Conservation (phyloP, 108 stramenopile genomes). For the Mediolabrus comicus region DNA sequence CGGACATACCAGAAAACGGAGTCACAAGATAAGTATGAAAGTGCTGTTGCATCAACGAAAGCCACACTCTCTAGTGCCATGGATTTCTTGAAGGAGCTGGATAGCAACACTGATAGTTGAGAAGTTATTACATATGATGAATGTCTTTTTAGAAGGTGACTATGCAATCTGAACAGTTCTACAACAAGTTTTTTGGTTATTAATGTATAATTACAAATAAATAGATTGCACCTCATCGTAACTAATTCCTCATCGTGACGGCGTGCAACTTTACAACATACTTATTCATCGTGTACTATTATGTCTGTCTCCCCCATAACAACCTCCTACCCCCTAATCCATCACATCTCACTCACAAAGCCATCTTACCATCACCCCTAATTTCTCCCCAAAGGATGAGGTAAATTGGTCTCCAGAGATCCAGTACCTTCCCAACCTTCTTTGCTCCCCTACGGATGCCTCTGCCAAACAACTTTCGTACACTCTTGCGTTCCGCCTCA, state of each 20-base stretch:
- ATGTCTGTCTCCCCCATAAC: neutral
- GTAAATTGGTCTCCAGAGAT: constrained; percentile 31
- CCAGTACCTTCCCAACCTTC: constrained; percentile 25
- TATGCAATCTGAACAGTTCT: too few relatives aligned
- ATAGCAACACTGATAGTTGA: neutral
- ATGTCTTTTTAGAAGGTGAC: too few relatives aligned
- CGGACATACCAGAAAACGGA: neutral
- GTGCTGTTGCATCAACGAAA: neutral
- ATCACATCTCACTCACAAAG: neutral
- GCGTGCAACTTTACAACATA: neutral
- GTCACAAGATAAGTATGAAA: neutral
- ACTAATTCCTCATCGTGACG: neutral
- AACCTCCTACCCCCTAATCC: neutral
- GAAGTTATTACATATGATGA: too few relatives aligned
- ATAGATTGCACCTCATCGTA: neutral
- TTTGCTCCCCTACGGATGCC: constrained; percentile 8
- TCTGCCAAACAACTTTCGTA: constrained; percentile 13
- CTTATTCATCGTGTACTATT: neutral
- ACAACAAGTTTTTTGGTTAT: too few relatives aligned
- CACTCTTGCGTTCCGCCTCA: constrained; percentile 21
- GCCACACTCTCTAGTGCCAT: neutral
- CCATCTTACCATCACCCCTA: neutral
- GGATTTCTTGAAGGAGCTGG: neutral
- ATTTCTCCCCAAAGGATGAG: neutral
- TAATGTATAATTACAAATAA: neutral